phyloP scores from a whole-genome alignment of 2,329 filamentous ascomycete species.

The Graphilbum sp. region DNA sequence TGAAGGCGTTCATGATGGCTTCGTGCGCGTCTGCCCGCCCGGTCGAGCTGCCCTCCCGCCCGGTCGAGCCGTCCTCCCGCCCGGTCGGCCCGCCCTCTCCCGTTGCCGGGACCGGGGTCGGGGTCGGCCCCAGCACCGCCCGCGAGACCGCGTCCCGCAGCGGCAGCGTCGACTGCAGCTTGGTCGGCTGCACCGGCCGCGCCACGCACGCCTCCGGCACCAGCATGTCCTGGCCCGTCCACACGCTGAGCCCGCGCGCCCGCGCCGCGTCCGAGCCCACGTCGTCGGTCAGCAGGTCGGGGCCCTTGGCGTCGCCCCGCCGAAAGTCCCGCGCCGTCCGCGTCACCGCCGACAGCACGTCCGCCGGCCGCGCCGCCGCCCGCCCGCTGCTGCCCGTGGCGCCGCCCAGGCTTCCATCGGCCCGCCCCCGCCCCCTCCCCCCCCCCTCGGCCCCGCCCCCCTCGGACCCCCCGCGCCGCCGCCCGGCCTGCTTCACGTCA shows the following conservation, averaged over 20 bases:
- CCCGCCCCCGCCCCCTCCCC: background rate
- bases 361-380: background rate
- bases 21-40: background rate
- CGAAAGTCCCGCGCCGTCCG: conserved; percentile 7
- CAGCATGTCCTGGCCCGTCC: conserved; percentile 7
- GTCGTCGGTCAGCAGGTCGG: conserved; percentile 10
- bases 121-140: no score
- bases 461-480: background rate
- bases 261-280: background rate
- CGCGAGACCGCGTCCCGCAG: background rate
- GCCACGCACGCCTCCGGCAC: background rate
- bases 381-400: no score
- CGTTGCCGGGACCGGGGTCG: no score
- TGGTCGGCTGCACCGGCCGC: background rate
- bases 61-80: no score
- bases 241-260: conserved; percentile 2
- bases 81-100: no score
- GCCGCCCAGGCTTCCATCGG: background rate
- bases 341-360: background rate
- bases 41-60: no score
- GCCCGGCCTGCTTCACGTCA: conserved; percentile 4
- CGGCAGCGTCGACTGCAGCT: background rate
- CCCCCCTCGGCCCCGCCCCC: background rate
- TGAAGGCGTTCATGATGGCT: background rate
- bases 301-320: conserved; percentile 9